Percentiles rank a stretch among this genome's conserved stretches.
Evolutionary conservation across 139 green algal genomes (phyloP).

Genomic region (Coelastrella sp.): DNA sequence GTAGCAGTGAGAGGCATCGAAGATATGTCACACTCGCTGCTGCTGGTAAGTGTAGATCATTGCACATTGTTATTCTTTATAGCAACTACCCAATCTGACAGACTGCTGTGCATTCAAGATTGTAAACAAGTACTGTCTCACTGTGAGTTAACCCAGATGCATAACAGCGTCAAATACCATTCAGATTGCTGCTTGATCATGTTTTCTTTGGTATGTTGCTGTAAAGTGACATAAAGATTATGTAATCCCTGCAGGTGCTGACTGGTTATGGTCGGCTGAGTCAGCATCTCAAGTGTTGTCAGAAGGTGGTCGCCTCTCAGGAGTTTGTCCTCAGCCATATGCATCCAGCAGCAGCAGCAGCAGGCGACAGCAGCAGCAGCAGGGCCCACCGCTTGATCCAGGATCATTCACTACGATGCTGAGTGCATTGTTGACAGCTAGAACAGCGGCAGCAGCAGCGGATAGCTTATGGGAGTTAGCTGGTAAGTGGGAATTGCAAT

Average conservation of each 20-base stretch:
- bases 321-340: slow-evolving; percentile 25
- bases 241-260: slow-evolving; percentile 50
- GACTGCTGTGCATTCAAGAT: no score
- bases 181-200: neutral
- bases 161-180: no score
- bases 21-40: slow-evolving; percentile 53
- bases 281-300: neutral
- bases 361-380: neutral
- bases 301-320: slow-evolving; percentile 30
- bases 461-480: slow-evolving; percentile 33
- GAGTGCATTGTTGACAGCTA: slow-evolving; percentile 52
- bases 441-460: neutral
- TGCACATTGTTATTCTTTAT: no score
- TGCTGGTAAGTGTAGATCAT: slow-evolving; percentile 28
- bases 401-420: slow-evolving; percentile 74
- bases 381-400: slow-evolving; percentile 33
- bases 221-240: no score
- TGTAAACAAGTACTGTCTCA: no score
- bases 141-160: no score
- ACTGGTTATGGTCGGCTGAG: slow-evolving; percentile 60
- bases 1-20: slow-evolving; percentile 29
- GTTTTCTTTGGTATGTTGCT: neutral
- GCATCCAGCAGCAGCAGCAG: slow-evolving; percentile 11
- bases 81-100: no score
- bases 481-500: slow-evolving; percentile 6